Conservation (phyloP, 768 basidiomycete species). For the Boletus barrowsii region DNA sequence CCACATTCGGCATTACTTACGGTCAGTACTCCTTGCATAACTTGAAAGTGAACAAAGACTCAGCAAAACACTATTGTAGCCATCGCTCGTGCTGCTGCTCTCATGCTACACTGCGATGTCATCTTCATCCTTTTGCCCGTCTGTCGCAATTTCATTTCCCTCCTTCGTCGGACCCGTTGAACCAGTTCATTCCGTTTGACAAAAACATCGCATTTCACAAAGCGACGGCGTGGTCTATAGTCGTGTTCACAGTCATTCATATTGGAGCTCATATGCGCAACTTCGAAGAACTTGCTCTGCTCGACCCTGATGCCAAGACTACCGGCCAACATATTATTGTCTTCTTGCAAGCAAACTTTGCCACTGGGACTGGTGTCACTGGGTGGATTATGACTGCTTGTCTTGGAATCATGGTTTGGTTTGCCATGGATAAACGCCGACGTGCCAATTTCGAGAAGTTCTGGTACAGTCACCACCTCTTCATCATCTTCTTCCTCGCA, state of each 20-base stretch:
- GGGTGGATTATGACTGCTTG: slow-evolving; percentile 85
- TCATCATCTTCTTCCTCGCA: slow-evolving; percentile 86
- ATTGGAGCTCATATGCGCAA: slow-evolving; percentile 85
- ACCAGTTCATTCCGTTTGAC: slow-evolving; percentile 88
- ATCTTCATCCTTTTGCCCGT: slow-evolving; percentile 93
- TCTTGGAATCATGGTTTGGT: slow-evolving; percentile 80
- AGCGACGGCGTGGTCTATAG: slow-evolving; percentile 88
- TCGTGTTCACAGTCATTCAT: slow-evolving; percentile 72
- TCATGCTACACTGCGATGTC: slow-evolving; percentile 88
- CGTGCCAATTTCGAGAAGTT: slow-evolving; percentile 82
- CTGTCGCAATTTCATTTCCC: slow-evolving; percentile 91
- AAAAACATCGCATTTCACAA: slow-evolving; percentile 91
- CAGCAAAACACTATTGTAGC: slow-evolving; percentile 39
- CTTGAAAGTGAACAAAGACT: not conserved
- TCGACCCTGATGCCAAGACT: slow-evolving; percentile 51
- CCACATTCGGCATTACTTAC: slow-evolving; percentile 73
- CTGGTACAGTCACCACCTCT: slow-evolving; percentile 88
- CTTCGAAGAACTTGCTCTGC: slow-evolving; percentile 63
- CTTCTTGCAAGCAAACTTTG: slow-evolving; percentile 80
- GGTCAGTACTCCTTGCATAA: slow-evolving; percentile 41
- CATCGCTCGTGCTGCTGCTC: slow-evolving; percentile 83
- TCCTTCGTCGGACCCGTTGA: slow-evolving; percentile 83
- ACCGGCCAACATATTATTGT: slow-evolving; percentile 54
- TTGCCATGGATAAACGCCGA: slow-evolving; percentile 76
- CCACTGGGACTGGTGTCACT: slow-evolving; percentile 76